Base-by-base conservation (phyloP, 2,329 filamentous ascomycete genomes). In the Pseudocercospora macadamiae region DNA sequence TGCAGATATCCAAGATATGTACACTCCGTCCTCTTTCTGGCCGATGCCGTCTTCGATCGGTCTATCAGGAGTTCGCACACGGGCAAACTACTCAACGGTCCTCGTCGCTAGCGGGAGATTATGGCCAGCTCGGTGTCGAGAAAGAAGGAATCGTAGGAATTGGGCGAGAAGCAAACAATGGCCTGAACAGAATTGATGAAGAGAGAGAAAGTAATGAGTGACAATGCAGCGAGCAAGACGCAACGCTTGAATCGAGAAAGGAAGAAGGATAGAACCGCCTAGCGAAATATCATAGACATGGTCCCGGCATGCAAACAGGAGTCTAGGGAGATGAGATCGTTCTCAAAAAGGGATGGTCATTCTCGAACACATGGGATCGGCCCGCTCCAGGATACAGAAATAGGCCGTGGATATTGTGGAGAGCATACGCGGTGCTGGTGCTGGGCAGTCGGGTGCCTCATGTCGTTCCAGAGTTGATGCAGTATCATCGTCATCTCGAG, bases 211-310 rank as follows among this genome's bases (percentile, higher is more conserved):
- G 37, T 55, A 66, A 66, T 48, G 63, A 67, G 63, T 59, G 64
- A 66, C 47, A 49, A 49, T 47, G 58, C 57, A 60, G 59, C 61
- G 58, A 62, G 58, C 61, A 62, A 61, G 34, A 62, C 47, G 63
- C 65, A 66, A 63, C 62, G 65, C 65, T 65, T 63, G 64, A 34
- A 34, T 34, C 7, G 59, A 64, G 65, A 59, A 60, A 55, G 65
- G 63, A 62, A 57, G 60, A 63, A 63, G 55, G 54, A 57, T 51
- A 62, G 54, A 62, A 48, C 42, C 34, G 60, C 59, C 48, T 47
- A 54, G 61, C 54, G 61, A 65, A 64, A 63, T 65, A 59, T 64
- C 61, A 67, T 58, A 59, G 64, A 64, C 64, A 65, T 65, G 66
- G 59, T 59, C 55, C 61, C 59, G 59, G 64, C 64, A 61, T 59